Conservation (phyloP, 1,139 yeast species). For the Zygosaccharomyces pseudobailii region DNA sequence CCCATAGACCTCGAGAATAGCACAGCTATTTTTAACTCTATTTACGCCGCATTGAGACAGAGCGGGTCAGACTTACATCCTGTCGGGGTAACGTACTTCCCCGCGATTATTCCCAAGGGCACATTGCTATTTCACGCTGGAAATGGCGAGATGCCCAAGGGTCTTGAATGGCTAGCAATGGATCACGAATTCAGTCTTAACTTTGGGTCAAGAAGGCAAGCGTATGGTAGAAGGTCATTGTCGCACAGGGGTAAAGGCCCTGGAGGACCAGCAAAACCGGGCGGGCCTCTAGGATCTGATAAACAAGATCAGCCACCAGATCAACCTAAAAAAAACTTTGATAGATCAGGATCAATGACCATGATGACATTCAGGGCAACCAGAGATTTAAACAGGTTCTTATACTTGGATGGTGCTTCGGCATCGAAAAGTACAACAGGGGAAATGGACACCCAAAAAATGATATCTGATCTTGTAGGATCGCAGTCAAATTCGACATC, state of each 20-base stretch:
- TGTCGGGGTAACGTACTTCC: constrained; percentile 51
- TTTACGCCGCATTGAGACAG: constrained; percentile 47
- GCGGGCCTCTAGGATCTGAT: constrained; percentile 11
- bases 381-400: constrained; percentile 43
- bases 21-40: constrained; percentile 48
- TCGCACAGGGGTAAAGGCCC: constrained; percentile 8
- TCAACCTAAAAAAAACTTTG: not conserved
- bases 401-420: constrained; percentile 54
- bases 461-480: constrained; percentile 35
- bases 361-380: constrained; percentile 43
- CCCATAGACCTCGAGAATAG: constrained; percentile 45
- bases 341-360: constrained; percentile 11
- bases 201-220: constrained; percentile 35
- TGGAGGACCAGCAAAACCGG: constrained; percentile 7
- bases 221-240: constrained; percentile 20
- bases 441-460: constrained; percentile 54
- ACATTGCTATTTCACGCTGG: constrained; percentile 48
- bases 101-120: constrained; percentile 53
- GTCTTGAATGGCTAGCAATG: constrained; percentile 55
- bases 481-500: constrained; percentile 21
- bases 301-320: not conserved
- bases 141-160: constrained; percentile 37
- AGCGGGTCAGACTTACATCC: constrained; percentile 48
- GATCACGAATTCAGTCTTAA: constrained; percentile 51
- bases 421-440: constrained; percentile 50